Evolutionary conservation across 1,284 basidiomycete genomes (phyloP).

Genomic region (Tilletia indica): DNA sequence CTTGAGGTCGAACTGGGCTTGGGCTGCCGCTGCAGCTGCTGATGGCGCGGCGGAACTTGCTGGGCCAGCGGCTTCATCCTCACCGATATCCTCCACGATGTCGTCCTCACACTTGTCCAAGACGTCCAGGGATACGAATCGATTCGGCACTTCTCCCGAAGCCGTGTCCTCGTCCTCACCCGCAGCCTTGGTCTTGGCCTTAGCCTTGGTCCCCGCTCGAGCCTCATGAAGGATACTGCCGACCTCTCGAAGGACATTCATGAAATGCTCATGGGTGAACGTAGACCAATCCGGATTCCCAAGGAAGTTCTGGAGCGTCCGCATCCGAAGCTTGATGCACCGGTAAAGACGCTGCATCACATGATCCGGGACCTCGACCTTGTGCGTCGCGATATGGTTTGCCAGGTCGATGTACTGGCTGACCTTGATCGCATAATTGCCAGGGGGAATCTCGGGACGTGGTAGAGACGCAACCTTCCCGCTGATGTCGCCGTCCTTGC

Average conservation of each 20-base stretch:
- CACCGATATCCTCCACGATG: not conserved
- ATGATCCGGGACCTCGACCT: not conserved
- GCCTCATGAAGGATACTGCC: slow-evolving; percentile 3
- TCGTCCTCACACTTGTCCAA: not conserved
- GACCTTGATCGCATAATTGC: not conserved
- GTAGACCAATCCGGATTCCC: not conserved
- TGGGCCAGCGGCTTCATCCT: too few relatives aligned
- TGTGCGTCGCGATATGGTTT: not conserved
- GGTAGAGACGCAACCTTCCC: too few relatives aligned
- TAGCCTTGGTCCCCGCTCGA: not conserved
- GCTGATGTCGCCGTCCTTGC: too few relatives aligned
- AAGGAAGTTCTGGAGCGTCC: not conserved
- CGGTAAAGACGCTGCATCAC: not conserved
- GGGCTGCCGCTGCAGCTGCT: not conserved
- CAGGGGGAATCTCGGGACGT: too few relatives aligned
- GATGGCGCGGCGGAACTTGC: not conserved
- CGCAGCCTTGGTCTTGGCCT: not conserved
- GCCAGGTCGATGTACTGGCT: not conserved
- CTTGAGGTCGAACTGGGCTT: not conserved
- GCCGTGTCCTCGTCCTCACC: too few relatives aligned
- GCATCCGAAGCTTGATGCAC: not conserved
- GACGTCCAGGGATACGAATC: not conserved
- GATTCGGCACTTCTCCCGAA: not conserved
- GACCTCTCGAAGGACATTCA: not conserved
- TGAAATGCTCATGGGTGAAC: not conserved